Evolutionary conservation across 2,329 filamentous ascomycete genomes (phyloP), one percentile per base, ranked within the genome.

Genomic region (Nigrograna mackinnonii): DNA sequence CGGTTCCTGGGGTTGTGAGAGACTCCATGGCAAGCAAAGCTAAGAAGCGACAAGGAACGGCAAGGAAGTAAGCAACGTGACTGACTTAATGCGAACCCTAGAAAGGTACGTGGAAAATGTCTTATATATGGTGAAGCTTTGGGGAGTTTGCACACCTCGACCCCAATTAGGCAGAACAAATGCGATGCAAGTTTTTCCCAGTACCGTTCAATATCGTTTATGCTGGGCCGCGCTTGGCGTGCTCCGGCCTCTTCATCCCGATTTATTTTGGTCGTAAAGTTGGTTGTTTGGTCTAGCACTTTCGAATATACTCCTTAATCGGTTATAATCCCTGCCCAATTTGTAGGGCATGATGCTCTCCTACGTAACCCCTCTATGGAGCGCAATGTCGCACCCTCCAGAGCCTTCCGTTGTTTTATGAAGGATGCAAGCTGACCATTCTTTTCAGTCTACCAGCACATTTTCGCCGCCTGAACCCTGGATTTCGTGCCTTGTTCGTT

Each of bases 251-350:
- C 46, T 60, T 59, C 46, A 57, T 54, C 57, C 60, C 61, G 56
- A 62, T 47, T 61, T 50, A 60, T 59, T 57, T 54, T 55, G 48
- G 49, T 53, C 58, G 52, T 48, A 55, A 53, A 52, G 52, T 52
- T 51, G 49, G 47, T 39, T 43, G 41, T 57, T 43, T 52, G 52
- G 57, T 55, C 60, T 54, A 59, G 54, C 53, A 63, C 60, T 62
- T 46, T 61, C 56, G 49, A 64, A 63, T 62, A 62, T 63, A 63
- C 50, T 58, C 50, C 43, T 47, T 44, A 44, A 52, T 63, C 59
- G 58, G 54, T 58, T 63, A 58, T 33, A 39, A 64, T 51, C 62
- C 62, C 55, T 64, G 62, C 47, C 38, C 53, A 66, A 64, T 66
- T 49, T 66, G 54, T 57, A 57, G 52, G 44, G 49, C 53, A 52